Evolutionary conservation across 441 rosid genomes (phyloP).

Genomic region (Erodium trifolium): DNA sequence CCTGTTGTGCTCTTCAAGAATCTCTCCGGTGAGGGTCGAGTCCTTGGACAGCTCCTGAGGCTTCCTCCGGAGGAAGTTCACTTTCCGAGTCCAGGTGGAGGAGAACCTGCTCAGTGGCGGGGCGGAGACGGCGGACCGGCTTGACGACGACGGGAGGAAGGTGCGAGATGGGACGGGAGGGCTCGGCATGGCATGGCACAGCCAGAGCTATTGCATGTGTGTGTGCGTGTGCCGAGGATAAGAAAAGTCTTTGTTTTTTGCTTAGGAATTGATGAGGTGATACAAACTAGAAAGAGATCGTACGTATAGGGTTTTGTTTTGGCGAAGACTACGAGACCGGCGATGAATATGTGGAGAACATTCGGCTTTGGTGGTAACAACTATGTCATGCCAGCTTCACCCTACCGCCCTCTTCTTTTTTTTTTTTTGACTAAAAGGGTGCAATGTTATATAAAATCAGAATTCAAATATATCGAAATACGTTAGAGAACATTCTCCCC

Average conservation of each 20-base stretch:
- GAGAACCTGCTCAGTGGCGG: neutral
- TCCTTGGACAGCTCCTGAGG: conserved; percentile 1
- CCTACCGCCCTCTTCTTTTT: no score
- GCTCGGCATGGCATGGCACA: conserved; percentile 1
- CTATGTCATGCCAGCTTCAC: no score
- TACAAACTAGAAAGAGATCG: no score
- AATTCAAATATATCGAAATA: no score
- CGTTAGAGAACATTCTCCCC: no score
- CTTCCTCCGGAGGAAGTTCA: neutral
- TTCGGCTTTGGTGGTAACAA: no score
- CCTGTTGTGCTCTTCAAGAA: neutral
- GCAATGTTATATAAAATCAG: no score
- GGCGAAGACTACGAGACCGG: no score
- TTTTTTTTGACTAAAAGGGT: no score
- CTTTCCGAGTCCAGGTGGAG: neutral
- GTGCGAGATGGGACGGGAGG: conserved; percentile 1
- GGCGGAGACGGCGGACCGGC: neutral
- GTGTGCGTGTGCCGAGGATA: no score
- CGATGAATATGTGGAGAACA: no score
- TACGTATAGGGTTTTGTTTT: no score
- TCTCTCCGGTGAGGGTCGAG: neutral
- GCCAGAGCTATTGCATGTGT: neutral
- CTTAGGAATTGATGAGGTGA: neutral
- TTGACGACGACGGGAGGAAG: neutral
- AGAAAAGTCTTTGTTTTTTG: neutral